These are phyloP conservation scores for Termitomyces sp. DNA, from an alignment of 768 basidiomycete genomes.

Conservation along the genomic window DNA sequence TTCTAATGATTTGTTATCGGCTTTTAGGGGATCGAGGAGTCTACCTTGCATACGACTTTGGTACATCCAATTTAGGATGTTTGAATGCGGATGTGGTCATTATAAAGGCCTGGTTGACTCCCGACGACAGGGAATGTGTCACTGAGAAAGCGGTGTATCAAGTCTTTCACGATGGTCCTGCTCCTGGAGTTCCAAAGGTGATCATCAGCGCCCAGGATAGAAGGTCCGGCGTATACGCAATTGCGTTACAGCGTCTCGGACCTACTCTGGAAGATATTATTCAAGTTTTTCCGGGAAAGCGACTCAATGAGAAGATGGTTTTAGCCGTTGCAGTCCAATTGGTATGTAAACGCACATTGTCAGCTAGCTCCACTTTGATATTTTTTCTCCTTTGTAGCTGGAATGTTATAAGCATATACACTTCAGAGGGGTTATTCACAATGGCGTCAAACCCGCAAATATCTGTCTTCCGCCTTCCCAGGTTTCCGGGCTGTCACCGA, in stretches of 20 bases:
- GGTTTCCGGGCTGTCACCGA: not conserved
- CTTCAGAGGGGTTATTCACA: slow-evolving; percentile 23
- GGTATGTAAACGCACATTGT: slow-evolving; percentile 12
- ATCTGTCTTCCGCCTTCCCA: slow-evolving; percentile 16
- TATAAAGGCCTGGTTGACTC: slow-evolving; percentile 25
- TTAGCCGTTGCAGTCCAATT: slow-evolving; percentile 25
- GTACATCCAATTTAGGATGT: slow-evolving; percentile 19
- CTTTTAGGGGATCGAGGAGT: slow-evolving; percentile 24
- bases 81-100: slow-evolving; percentile 16
- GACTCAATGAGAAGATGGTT: slow-evolving; percentile 21
- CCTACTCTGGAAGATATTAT: slow-evolving; percentile 24
- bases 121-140: slow-evolving; percentile 23
- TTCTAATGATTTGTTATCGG: not conserved
- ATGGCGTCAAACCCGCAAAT: slow-evolving; percentile 29
- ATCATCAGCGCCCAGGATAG: slow-evolving; percentile 14
- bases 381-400: slow-evolving; percentile 15
- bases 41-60: slow-evolving; percentile 26
- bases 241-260: slow-evolving; percentile 25
- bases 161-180: slow-evolving; percentile 3
- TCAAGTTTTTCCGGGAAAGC: slow-evolving; percentile 6
- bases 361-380: not conserved
- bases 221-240: slow-evolving; percentile 17
- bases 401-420: slow-evolving; percentile 24
- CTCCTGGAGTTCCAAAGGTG: slow-evolving; percentile 16
- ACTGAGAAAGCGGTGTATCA: slow-evolving; percentile 22